These are phyloP conservation scores for Blastobotrys petasosporus DNA, from an alignment of 1,139 yeast species.

Conservation along the genomic window DNA sequence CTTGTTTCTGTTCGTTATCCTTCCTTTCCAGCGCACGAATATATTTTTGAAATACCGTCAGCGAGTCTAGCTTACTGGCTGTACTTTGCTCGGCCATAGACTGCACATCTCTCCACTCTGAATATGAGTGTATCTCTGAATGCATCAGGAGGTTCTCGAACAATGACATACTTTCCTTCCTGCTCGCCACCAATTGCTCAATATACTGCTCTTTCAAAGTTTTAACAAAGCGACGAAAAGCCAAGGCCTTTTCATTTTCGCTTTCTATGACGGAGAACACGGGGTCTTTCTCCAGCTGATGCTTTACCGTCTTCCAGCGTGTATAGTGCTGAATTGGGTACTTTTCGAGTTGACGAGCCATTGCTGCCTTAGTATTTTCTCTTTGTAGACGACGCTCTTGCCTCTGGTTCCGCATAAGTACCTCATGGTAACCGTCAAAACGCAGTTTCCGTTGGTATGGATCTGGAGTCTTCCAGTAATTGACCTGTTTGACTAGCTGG, in stretches of 20 bases:
- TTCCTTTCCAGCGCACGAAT: conserved; percentile 42
- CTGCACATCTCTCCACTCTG: conserved; percentile 43
- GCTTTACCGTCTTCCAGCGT: conserved; percentile 58
- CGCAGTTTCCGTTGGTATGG: conserved; percentile 54
- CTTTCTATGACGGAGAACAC: conserved; percentile 40
- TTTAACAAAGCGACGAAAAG: conserved; percentile 47
- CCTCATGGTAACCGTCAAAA: conserved; percentile 60
- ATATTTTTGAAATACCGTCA: conserved; percentile 47
- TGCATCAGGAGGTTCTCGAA: conserved; percentile 28
- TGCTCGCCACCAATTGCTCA: conserved; percentile 11
- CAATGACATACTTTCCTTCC: conserved; percentile 18
- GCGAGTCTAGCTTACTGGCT: conserved; percentile 55
- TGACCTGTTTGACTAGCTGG: too few relatives aligned
- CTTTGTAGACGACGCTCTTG: conserved; percentile 45
- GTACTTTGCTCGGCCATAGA: conserved; percentile 48
- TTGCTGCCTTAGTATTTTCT: conserved; percentile 49
- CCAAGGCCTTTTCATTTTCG: conserved; percentile 28
- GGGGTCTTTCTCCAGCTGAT: conserved; percentile 54
- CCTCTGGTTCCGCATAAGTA: conserved; percentile 45
- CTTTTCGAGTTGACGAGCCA: conserved; percentile 43
- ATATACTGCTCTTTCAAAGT: conserved; percentile 38
- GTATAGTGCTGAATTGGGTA: conserved; percentile 50
- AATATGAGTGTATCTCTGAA: conserved; percentile 30
- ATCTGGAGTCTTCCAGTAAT: conserved; percentile 65
- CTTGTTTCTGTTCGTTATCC: conserved; percentile 35